Evolutionary conservation across 1,139 yeast species (phyloP), one percentile per base, ranked within the genome.

Genomic region (Suhomyces bolitotheri): DNA sequence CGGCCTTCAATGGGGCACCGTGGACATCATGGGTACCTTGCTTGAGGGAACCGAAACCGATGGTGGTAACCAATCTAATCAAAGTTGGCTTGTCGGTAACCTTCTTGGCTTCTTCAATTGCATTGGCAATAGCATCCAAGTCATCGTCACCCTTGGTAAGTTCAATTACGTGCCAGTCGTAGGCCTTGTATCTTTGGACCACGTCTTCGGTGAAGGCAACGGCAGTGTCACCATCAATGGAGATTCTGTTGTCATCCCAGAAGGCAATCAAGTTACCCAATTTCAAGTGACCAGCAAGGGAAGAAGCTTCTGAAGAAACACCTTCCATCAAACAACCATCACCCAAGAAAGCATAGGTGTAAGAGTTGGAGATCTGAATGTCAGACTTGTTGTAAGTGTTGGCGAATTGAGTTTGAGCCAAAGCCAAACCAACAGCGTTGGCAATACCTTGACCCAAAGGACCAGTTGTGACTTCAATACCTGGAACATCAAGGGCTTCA

Each of bases 321-420:
- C 99, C 99, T 75, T 92, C 99, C 92, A 84, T 86, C 76, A 92
- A 76, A 74, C 98, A 94, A 53, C 98, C 99, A 58, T 92, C 99
- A 71, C 99, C 99, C 47, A 88, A 71, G 74, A 94, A 82, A 49
- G 72, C 65, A 67, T 82, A 92, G 49, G 89, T 81, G 76, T 73
- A 78, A 63, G 80, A 78, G 71, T 88, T 87, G 41, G 88, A 76
- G 46, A 87, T 55, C 37, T 76, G 68, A 67, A 66, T 78, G 54
- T 76, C 85, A 51, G 95, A 95, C 75, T 84, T 87, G 83, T 92
- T 90, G 80, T 82, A 92, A 50, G 84, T 82, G 46, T 97, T 96
- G 50, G 94, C 96, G 46, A 88, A 71, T 66, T 90, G 94, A 50
- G 82, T 80, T 70, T 88, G 95, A 44, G 97, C 98, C 60, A 92